Evolutionary conservation across 495 filamentous ascomycete species (phyloP).

Genomic region (Aspergillus avenaceus): DNA sequence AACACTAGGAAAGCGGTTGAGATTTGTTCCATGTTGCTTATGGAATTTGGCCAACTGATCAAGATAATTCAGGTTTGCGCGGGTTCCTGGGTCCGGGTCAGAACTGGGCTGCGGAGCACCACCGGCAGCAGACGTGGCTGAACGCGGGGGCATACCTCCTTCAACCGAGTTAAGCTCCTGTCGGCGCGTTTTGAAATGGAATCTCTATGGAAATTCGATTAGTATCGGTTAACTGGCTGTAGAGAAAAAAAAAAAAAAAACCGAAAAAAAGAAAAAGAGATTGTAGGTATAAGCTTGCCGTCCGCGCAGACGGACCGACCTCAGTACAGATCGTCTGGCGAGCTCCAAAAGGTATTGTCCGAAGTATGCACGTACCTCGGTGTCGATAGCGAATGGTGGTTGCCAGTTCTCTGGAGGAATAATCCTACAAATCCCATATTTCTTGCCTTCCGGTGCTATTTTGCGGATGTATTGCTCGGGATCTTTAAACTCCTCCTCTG

Average conservation of each 20-base stretch:
- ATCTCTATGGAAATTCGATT: conserved; percentile 54
- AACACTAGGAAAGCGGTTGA: conserved; percentile 91
- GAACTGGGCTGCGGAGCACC: conserved; percentile 34
- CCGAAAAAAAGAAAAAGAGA: background rate
- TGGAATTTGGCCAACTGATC: conserved; percentile 96
- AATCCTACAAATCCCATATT: conserved; percentile 92
- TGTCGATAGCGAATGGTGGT: conserved; percentile 92
- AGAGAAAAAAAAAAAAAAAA: background rate
- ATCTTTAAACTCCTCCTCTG: conserved; percentile 90
- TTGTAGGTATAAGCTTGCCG: no score
- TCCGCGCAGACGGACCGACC: no score
- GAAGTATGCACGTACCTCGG: conserved; percentile 64
- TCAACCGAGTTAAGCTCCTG: conserved; percentile 98
- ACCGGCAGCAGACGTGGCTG: conserved; percentile 31
- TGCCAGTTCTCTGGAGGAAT: conserved; percentile 93
- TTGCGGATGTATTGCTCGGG: conserved; percentile 89
- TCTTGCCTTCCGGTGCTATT: conserved; percentile 75
- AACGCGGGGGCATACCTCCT: conserved; percentile 71
- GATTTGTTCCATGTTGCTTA: conserved; percentile 90
- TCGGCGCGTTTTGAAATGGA: conserved; percentile 94
- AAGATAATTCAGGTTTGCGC: conserved; percentile 92
- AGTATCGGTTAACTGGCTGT: conserved; percentile 1
- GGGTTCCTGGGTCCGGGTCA: conserved; percentile 63
- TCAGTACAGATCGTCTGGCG: no score
- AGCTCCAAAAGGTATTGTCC: background rate